phyloP scores from a whole-genome alignment of 768 basidiomycete species.

The Gymnopilus dilepis region DNA sequence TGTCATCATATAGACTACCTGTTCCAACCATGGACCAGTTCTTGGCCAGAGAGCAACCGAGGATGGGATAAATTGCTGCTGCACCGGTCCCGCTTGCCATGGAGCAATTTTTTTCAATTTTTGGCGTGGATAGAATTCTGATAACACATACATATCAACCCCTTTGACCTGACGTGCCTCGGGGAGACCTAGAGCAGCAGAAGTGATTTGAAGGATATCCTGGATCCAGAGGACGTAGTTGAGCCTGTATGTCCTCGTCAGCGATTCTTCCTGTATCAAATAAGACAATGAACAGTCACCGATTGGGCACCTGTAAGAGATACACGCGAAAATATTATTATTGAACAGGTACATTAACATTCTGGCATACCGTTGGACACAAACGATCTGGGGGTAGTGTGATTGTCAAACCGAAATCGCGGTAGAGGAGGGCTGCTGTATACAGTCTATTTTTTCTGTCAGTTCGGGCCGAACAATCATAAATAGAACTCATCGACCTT shows the following conservation, averaged over 20 bases:
- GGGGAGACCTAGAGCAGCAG: background rate
- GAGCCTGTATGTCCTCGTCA: background rate
- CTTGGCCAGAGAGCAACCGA: slow-evolving; percentile 6
- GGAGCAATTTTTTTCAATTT: background rate
- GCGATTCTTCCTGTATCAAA: background rate
- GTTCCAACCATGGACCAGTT: slow-evolving; percentile 11
- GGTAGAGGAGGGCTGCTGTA: slow-evolving; percentile 9
- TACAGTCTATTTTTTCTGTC: background rate
- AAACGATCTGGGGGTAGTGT: slow-evolving; percentile 8
- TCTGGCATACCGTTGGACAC: slow-evolving; percentile 10
- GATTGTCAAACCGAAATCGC: slow-evolving; percentile 1
- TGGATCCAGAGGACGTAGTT: slow-evolving; percentile 14
- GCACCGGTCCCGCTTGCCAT: slow-evolving; percentile 7
- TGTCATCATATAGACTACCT: background rate
- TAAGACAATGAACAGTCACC: background rate
- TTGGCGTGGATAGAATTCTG: background rate
- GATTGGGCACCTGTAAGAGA: slow-evolving; percentile 9
- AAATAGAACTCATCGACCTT: background rate
- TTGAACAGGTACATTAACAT: background rate
- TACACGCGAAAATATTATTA: too few relatives aligned
- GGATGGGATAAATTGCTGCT: slow-evolving; percentile 7
- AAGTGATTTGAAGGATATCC: slow-evolving; percentile 4
- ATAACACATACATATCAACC: background rate
- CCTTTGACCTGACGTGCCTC: slow-evolving; percentile 8
- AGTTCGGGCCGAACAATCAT: background rate